Evolutionary conservation across 805 yeast species (phyloP), one percentile per base, ranked within the genome.

Genomic region (Lachancea sp.): DNA sequence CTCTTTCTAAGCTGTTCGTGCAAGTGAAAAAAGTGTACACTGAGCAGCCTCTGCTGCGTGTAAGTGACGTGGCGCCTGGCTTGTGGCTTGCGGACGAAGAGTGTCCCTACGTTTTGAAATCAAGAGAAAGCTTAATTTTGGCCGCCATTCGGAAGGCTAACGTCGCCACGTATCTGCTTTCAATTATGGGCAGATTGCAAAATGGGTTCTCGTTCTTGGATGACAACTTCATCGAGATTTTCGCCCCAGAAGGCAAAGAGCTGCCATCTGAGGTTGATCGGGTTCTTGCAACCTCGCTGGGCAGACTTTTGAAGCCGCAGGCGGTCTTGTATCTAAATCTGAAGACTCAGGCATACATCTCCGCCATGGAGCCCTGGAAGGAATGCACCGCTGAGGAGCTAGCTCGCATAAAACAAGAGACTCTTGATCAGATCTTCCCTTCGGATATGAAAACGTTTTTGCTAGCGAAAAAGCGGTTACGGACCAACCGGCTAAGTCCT

Each of bases 261-360:
- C 34, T 43, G 5, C 42, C 44, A 10, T 35, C 41, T 7, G 50
- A 41, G 18, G 44, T 40, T 3, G 44, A 42, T 26, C 36, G 41
- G 10, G 38, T 40, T 12, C 16, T 50, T 9, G 38, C 38, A n/a
- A 42, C 46, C 3, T 38, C 41, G 9, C 34, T 53, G 34, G 62
- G 88, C 3, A 77, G 81, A 54, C 68, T 93, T 35, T 68, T 88
- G 47, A 89, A 89, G 60, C 78, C 85, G 9, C 96, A 87, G 54
- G 89, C 93, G 0, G 79, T 78, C 11, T 66, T 93, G 41, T 88
- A 74, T 54, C 70, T 93, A 33, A 97, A 93, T 54, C 73, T 93
- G 60, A 93, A 93, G 62, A 93, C 99, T 0, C 99, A 93, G 64
- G 96, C 96, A 0, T 93, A 80, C 59, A 89, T 93, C 17, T 82